Conservation (phyloP, 2,329 filamentous ascomycete genomes). For the Talaromyces sp. region DNA sequence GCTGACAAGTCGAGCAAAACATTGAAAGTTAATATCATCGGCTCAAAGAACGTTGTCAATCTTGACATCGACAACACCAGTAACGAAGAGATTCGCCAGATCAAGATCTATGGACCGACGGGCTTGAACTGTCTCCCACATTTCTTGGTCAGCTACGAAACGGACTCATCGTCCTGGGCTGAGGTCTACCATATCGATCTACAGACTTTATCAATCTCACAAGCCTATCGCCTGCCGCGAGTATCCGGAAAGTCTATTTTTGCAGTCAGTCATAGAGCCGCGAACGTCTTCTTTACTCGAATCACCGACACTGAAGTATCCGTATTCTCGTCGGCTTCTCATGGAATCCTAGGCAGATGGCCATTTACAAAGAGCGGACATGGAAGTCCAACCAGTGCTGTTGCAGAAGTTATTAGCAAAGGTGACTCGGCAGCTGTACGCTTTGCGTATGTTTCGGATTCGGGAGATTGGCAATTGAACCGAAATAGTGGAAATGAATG, state of each 20-base stretch:
- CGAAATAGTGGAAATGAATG: constrained; percentile 77
- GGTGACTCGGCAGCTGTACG: constrained; percentile 69
- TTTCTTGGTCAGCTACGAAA: constrained; percentile 78
- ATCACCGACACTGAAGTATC: constrained; percentile 68
- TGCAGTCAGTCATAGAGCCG: constrained; percentile 68
- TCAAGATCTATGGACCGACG: constrained; percentile 68
- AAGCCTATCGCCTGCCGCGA: constrained; percentile 73
- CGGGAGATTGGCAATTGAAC: constrained; percentile 74
- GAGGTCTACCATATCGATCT: constrained; percentile 81
- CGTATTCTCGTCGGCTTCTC: constrained; percentile 69
- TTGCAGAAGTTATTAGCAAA: constrained; percentile 77
- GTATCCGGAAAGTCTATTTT: constrained; percentile 67
- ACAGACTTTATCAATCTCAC: constrained; percentile 62
- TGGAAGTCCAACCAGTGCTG: constrained; percentile 57
- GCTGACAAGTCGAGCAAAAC: constrained; percentile 40
- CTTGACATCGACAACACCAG: constrained; percentile 38
- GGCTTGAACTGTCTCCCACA: constrained; percentile 67
- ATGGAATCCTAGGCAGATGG: constrained; percentile 73
- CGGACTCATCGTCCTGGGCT: constrained; percentile 66
- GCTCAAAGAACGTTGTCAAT: constrained; percentile 36
- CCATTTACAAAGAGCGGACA: constrained; percentile 47
- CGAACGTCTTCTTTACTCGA: constrained; percentile 85
- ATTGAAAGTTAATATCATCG: constrained; percentile 43
- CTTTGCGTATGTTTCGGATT: constrained; percentile 61
- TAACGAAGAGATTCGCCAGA: constrained; percentile 47